Conservation (phyloP, 768 basidiomycete species). For the Lanmaoa pseudosensibilis region DNA sequence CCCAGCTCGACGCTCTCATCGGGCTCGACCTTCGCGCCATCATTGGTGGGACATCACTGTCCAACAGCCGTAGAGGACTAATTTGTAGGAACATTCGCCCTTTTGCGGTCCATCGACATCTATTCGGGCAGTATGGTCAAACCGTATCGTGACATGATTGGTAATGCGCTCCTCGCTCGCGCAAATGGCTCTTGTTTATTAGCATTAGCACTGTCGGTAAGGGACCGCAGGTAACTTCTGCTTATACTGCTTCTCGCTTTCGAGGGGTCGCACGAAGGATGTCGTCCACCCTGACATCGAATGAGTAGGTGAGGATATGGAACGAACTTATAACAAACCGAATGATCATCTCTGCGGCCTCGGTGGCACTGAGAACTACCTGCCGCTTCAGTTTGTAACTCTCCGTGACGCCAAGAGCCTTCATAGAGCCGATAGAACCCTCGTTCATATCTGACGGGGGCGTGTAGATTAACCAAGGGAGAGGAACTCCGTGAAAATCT, state of each 20-base stretch:
- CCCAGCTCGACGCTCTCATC: no score
- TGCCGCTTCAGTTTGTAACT: slow-evolving; percentile 97
- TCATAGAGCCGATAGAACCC: slow-evolving; percentile 87
- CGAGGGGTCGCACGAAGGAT: slow-evolving; percentile 85
- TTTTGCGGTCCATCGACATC: no score
- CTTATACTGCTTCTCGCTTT: slow-evolving; percentile 75
- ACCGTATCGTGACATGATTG: no score
- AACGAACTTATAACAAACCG: slow-evolving; percentile 49
- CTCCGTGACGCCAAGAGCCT: slow-evolving; percentile 84
- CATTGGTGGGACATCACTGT: no score
- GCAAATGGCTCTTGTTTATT: not conserved
- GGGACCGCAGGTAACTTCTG: not conserved
- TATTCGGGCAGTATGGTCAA: no score
- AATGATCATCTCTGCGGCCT: slow-evolving; percentile 98
- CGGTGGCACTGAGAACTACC: slow-evolving; percentile 90
- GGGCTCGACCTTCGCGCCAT: no score
- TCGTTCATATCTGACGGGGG: slow-evolving; percentile 74
- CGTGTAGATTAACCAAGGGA: not conserved
- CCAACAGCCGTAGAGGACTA: no score
- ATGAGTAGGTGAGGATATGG: slow-evolving; percentile 6
- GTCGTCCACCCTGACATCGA: slow-evolving; percentile 73
- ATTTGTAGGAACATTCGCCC: no score
- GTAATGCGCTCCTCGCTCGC: not conserved
- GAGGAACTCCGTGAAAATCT: not conserved
- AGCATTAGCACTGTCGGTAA: slow-evolving; percentile 2